Evolutionary conservation across 768 basidiomycete genomes (phyloP).

Genomic region (Boletus rubescentipes): DNA sequence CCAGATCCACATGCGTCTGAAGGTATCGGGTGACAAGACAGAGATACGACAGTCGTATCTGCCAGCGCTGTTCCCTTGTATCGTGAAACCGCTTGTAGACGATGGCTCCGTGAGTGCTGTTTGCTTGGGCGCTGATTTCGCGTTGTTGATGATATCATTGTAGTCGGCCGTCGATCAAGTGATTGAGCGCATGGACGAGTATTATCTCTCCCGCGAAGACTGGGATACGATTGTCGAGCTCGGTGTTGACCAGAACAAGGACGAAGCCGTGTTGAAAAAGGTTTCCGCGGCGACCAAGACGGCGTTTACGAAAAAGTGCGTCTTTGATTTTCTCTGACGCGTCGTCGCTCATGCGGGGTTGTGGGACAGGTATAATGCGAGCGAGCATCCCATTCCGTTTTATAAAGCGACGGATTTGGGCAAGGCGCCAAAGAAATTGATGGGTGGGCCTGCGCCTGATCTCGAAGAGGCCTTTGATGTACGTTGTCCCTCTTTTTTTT

Average conservation of each 20-base stretch:
- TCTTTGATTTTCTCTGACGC: not conserved
- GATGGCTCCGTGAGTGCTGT: constrained; percentile 63
- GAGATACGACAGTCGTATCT: constrained; percentile 93
- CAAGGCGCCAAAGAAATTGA: constrained; percentile 77
- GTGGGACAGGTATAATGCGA: constrained; percentile 74
- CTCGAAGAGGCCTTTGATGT: constrained; percentile 91
- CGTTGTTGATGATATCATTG: not conserved
- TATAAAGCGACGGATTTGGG: constrained; percentile 83
- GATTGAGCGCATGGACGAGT: constrained; percentile 90
- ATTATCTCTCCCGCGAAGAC: constrained; percentile 90
- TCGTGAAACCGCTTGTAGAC: constrained; percentile 78
- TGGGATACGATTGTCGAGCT: constrained; percentile 97
- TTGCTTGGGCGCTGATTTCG: not conserved
- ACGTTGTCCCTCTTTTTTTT: constrained; percentile 21
- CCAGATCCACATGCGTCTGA: constrained; percentile 93
- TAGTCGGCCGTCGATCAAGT: constrained; percentile 68
- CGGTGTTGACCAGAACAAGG: constrained; percentile 78
- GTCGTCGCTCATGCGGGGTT: not conserved
- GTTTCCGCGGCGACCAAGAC: constrained; percentile 81
- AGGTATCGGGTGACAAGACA: constrained; percentile 83
- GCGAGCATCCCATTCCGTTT: constrained; percentile 93
- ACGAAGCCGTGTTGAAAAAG: constrained; percentile 77
- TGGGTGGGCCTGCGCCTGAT: constrained; percentile 76
- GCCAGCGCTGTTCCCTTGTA: constrained; percentile 79
- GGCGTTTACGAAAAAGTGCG: constrained; percentile 82